A percentile compares a stretch with the other conserved stretches of the same genome.
Conservation (phyloP, 106 monocot genomes). For the Phalaenopsis aphrodite region DNA sequence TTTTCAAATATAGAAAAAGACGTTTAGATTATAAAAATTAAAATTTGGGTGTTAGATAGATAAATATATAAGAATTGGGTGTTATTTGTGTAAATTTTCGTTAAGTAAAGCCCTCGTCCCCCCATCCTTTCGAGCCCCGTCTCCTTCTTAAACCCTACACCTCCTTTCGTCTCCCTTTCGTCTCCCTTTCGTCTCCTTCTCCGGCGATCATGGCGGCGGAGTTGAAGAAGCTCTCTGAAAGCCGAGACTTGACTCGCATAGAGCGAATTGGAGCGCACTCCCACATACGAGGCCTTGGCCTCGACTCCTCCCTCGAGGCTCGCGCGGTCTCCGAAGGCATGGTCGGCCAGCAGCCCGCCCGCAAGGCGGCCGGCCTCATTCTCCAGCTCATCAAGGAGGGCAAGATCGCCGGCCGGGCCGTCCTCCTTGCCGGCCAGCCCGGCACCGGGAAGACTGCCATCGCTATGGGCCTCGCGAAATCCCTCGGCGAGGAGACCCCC, state of each 20-base stretch:
- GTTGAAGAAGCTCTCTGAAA: constrained; percentile 47
- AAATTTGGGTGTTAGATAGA: too few relatives aligned
- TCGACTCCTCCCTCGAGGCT: constrained; percentile 48
- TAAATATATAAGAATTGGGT: too few relatives aligned
- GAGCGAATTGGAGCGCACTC: constrained; percentile 70
- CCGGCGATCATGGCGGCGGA: constrained; percentile 32
- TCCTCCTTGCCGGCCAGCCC: constrained; percentile 92
- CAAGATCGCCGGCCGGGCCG: constrained; percentile 63
- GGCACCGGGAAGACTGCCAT: constrained; percentile 96
- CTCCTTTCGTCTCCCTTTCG: too few relatives aligned
- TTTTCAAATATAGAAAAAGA: too few relatives aligned
- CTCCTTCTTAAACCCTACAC: too few relatives aligned
- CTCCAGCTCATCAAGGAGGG: constrained; percentile 48
- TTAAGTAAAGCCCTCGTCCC: too few relatives aligned
- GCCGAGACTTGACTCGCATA: constrained; percentile 46
- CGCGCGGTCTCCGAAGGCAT: constrained; percentile 52
- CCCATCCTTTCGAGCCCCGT: too few relatives aligned
- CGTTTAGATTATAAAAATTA: too few relatives aligned
- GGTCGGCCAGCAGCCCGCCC: constrained; percentile 52
- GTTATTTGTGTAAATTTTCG: too few relatives aligned
- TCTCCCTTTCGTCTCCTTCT: too few relatives aligned
- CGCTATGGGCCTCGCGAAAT: constrained; percentile 86
- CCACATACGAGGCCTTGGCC: constrained; percentile 64
- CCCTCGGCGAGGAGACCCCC: constrained; percentile 78
- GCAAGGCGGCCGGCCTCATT: constrained; percentile 50